Evolutionary conservation across 2,329 filamentous ascomycete genomes (phyloP).

Genomic region (Pleomassaria siparia): DNA sequence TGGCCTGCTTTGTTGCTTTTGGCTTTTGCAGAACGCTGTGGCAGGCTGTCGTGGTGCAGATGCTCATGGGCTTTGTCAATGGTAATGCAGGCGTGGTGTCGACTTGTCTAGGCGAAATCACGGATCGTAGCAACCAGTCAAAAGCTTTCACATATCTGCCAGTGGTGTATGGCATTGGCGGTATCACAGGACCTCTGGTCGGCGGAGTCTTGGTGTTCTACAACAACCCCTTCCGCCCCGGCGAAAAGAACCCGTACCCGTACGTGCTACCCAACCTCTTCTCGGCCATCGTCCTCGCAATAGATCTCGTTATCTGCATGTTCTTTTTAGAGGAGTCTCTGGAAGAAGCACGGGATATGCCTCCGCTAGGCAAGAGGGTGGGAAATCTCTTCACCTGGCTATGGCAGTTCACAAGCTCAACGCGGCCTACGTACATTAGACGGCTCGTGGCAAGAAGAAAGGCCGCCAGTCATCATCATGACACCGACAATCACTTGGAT

Average conservation of each 20-base stretch:
- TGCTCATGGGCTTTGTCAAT: constrained; percentile 89
- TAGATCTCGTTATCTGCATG: constrained; percentile 73
- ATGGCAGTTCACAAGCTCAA: constrained; percentile 67
- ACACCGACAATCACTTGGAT: constrained; percentile 28
- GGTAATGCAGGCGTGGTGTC: constrained; percentile 94
- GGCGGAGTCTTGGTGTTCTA: constrained; percentile 78
- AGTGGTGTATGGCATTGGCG: constrained; percentile 92
- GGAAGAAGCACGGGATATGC: constrained; percentile 64
- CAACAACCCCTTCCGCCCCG: constrained; percentile 57
- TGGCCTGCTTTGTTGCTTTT: constrained; percentile 79
- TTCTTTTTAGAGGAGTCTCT: constrained; percentile 86
- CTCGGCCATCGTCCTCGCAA: constrained; percentile 68
- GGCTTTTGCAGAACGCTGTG: constrained; percentile 81
- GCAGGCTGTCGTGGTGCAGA: constrained; percentile 84
- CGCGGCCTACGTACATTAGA: constrained; percentile 61
- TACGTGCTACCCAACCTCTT: constrained; percentile 85
- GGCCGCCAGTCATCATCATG: constrained; percentile 25
- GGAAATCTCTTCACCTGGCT: constrained; percentile 65
- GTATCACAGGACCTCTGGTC: constrained; percentile 89
- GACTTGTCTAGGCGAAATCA: constrained; percentile 92
- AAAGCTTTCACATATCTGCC: constrained; percentile 91
- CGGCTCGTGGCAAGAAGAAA: constrained; percentile 33
- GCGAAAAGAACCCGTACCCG: constrained; percentile 64
- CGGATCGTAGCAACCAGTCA: constrained; percentile 92
- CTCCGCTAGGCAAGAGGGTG: constrained; percentile 61